Evolutionary conservation across 208 protist genomes (phyloP).

Genomic region (Acanthamoeba sp.): DNA sequence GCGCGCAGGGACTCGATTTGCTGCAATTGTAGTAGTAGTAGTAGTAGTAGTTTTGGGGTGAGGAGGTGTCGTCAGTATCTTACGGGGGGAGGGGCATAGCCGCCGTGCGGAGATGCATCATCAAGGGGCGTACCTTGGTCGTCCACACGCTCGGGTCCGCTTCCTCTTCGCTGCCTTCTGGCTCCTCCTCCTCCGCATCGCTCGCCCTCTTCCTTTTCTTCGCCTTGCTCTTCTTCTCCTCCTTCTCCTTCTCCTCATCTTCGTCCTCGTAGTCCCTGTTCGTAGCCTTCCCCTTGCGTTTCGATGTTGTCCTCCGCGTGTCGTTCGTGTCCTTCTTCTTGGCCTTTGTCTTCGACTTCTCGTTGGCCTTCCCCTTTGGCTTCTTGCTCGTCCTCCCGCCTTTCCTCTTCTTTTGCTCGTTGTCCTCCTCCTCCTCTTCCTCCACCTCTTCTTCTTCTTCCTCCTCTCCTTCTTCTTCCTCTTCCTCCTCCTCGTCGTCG

Average conservation of each 20-base stretch:
- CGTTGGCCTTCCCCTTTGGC: background rate
- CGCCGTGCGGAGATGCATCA: no score
- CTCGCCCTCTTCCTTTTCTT: background rate
- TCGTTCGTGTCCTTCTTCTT: background rate
- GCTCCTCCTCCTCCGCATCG: background rate
- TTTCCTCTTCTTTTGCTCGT: background rate
- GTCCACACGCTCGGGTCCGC: background rate
- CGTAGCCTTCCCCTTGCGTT: no score
- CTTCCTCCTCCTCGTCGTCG: slow-evolving; percentile 12
- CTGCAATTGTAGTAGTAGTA: background rate
- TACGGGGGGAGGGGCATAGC: no score
- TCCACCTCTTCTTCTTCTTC: background rate
- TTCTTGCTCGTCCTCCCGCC: background rate
- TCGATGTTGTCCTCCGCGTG: background rate
- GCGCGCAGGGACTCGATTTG: background rate
- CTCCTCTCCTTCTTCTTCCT: background rate
- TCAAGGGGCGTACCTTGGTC: background rate
- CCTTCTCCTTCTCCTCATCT: background rate
- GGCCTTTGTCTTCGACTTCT: background rate
- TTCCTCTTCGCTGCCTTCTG: background rate
- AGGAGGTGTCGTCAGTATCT: no score
- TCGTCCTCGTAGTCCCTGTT: background rate
- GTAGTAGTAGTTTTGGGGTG: background rate
- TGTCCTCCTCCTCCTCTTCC: background rate
- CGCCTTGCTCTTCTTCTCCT: background rate